phyloP scores from a whole-genome alignment of 495 filamentous ascomycete genomes.

The Neurospora pannonica region DNA sequence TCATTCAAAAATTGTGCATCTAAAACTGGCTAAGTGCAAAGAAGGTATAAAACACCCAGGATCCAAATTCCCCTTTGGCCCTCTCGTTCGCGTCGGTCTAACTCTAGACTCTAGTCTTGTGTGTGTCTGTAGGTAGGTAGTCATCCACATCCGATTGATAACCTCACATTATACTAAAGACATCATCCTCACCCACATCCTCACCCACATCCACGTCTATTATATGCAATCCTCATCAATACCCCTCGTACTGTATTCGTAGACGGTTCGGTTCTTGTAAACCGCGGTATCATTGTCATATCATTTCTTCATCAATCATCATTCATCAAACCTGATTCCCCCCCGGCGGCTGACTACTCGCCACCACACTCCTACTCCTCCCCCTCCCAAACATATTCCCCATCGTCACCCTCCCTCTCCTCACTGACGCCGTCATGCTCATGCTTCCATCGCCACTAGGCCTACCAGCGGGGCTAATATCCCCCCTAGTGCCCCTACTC shows the following conservation, averaged over 20 bases:
- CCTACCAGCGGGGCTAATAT: background rate
- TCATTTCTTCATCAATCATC: background rate
- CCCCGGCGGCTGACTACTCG: background rate
- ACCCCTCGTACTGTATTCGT: background rate
- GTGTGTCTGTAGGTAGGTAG: background rate
- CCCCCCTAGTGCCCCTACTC: slow-evolving; percentile 4
- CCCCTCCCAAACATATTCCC: background rate
- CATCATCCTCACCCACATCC: background rate
- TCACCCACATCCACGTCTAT: background rate
- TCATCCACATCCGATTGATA: background rate
- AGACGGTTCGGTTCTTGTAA: background rate
- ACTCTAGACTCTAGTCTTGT: background rate
- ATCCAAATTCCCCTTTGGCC: background rate
- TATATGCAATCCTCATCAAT: background rate
- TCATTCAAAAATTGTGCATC: background rate
- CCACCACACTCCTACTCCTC: background rate
- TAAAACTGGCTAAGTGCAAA: background rate
- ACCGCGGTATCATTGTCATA: background rate
- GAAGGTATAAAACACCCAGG: background rate
- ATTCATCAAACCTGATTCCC: background rate
- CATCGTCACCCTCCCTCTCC: background rate
- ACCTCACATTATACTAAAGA: background rate
- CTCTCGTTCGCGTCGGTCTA: background rate
- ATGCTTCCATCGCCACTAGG: background rate
- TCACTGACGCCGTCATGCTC: background rate